Evolutionary conservation across 1,284 basidiomycete genomes (phyloP).

Genomic region (Trametes polyzona): DNA sequence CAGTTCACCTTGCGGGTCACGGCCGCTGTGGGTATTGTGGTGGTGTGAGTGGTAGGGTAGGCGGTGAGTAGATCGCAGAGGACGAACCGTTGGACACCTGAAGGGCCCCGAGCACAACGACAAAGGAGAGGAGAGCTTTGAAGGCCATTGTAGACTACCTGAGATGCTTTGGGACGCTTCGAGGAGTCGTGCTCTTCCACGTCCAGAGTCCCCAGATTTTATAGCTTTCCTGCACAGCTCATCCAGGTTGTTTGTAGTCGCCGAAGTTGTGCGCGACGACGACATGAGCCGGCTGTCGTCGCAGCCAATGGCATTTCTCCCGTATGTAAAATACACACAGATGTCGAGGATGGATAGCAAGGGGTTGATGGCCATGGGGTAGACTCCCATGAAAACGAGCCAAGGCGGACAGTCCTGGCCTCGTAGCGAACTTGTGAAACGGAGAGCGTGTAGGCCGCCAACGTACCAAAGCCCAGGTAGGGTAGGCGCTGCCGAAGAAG

Average conservation of each 20-base stretch:
- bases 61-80: not conserved
- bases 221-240: constrained; percentile 3
- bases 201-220: not conserved
- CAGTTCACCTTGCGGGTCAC: not conserved
- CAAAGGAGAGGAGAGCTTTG: constrained; percentile 12
- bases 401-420: not conserved
- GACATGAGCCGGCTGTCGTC: not conserved
- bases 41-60: not conserved
- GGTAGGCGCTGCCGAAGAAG: not conserved
- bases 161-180: constrained; percentile 6
- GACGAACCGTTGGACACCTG: constrained; percentile 19
- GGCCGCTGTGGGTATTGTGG: not conserved
- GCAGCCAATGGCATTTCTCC: constrained; percentile 1
- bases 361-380: not conserved
- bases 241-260: not conserved
- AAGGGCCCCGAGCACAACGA: constrained; percentile 13
- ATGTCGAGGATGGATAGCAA: not conserved
- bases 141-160: constrained; percentile 15
- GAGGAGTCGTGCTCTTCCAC: constrained; percentile 7
- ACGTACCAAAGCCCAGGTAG: not conserved
- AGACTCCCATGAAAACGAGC: constrained; percentile 2
- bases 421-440: not conserved
- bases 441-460: not conserved
- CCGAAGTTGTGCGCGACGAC: not conserved
- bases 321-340: constrained; percentile 1